Conservation (phyloP, 179 eudicot species). For the Corrigiola litoralis region DNA sequence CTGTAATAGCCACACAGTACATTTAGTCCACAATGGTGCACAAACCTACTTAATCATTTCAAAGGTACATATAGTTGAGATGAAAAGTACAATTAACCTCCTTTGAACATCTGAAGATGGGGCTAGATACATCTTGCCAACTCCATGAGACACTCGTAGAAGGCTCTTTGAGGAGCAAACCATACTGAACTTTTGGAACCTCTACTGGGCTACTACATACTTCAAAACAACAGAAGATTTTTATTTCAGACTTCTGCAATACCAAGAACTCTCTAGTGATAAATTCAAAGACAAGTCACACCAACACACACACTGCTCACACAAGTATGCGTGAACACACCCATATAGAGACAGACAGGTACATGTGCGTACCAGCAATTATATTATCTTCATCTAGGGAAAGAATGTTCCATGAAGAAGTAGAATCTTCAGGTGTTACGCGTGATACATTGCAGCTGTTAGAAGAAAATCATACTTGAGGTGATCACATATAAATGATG, state of each 20-base stretch:
- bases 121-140: conserved; percentile 75
- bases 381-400: conserved; percentile 77
- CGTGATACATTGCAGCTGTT: conserved; percentile 68
- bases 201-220: conserved; percentile 74
- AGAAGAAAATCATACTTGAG: conserved; percentile 10
- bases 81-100: conserved; percentile 38
- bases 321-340: not conserved
- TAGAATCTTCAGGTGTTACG: conserved; percentile 55
- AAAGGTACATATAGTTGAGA: not conserved
- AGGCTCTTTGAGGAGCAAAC: conserved; percentile 37
- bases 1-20: conserved; percentile 31
- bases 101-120: conserved; percentile 52
- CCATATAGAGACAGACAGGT: not conserved
- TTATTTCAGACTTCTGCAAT: not conserved
- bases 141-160: conserved; percentile 52
- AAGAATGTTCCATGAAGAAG: conserved; percentile 71
- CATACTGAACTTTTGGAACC: conserved; percentile 76
- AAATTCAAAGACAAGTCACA: not conserved
- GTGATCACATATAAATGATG: not conserved
- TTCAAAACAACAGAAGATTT: conserved; percentile 25
- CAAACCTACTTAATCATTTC: not conserved
- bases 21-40: not conserved
- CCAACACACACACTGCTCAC: too few species aligned
- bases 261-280: not conserved
- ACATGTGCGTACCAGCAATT: conserved; percentile 58